Evolutionary conservation across 2,329 filamentous ascomycete species (phyloP), one percentile per base, ranked within the genome.

Genomic region (Xylariales sp.): DNA sequence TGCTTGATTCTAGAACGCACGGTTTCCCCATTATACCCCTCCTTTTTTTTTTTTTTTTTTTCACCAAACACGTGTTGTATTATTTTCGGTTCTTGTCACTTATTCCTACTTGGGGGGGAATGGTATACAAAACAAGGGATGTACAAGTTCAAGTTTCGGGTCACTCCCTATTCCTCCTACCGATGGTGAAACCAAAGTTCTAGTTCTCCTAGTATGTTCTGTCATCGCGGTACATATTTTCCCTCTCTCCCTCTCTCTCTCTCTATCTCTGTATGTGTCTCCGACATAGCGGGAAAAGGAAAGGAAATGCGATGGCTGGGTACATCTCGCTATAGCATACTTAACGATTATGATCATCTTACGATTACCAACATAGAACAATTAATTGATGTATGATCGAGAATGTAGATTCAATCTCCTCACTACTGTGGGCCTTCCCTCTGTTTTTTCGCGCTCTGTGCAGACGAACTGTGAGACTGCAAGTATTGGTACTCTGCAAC

Each of bases 311-410:
- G 53, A 48, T 45, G 28, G n/a, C 9, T 39, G 28, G 56, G 56
- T 34, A 6, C n/a, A 34, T 48, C 30, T 60, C 30, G 9, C 8
- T 49, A 6, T 30, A 28, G 12, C 32, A 14, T 39, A 46, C 10
- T 64, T 60, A 18, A 67, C 23, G 61, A 64, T 67, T 16, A 65
- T 45, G 52, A 68, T 57, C 36, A 36, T 52, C 3, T 57, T 52
- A 64, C 41, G 61, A 55, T 36, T 61, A 49, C 55, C 34, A 28
- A 56, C 34, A 67, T 52, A 64, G 65, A 60, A 43, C 23, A 48
- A 54, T 64, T 23, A 55, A 67, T 49, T 3, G 5, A 55, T 54
- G 59, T 57, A 67, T 5, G 5, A 55, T 54, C 53, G 53, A 67
- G n/a, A 59, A 54, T 43, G 32, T 7, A 23, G 1, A 60, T 23